Percentiles rank a stretch among this genome's conserved stretches.
These are phyloP conservation scores for Scedosporium aurantiacum DNA, from an alignment of 2,329 filamentous ascomycete genomes.

Conservation along the genomic window DNA sequence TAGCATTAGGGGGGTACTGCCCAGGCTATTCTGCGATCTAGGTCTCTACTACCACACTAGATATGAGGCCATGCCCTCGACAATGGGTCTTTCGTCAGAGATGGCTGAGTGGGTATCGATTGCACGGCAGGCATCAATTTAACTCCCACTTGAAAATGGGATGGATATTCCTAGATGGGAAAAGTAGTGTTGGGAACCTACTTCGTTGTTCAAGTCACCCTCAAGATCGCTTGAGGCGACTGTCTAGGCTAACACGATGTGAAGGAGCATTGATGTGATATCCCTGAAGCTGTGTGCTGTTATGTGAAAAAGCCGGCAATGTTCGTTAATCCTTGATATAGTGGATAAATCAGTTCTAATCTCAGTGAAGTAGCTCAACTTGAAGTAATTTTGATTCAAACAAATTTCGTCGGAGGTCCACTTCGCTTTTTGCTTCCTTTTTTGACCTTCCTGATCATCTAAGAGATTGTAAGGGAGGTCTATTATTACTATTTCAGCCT, in stretches of 20 bases:
- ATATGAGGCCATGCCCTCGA: conserved; percentile 12
- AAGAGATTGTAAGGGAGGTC: no score
- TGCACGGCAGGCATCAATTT: conserved; percentile 25
- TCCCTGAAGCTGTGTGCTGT: no score
- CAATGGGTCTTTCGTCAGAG: no score
- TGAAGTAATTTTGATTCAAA: background rate
- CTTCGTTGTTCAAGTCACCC: no score
- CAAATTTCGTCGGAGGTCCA: background rate
- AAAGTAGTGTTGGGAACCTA: no score
- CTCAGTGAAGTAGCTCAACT: background rate
- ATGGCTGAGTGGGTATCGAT: conserved; percentile 10
- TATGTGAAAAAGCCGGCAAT: no score
- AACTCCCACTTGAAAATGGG: conserved; percentile 20
- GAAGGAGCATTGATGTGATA: no score
- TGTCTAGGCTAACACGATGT: no score
- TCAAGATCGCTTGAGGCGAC: no score
- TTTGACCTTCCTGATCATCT: background rate
- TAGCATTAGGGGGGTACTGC: background rate
- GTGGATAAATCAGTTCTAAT: no score
- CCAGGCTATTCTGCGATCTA: conserved; percentile 35
- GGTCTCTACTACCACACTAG: conserved; percentile 26
- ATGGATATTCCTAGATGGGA: no score
- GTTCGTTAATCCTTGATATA: background rate
- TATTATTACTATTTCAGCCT: no score
- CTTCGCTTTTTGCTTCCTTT: background rate